phyloP scores from a whole-genome alignment of 345 rosid genomes.

The Eutrema yunnanense region DNA sequence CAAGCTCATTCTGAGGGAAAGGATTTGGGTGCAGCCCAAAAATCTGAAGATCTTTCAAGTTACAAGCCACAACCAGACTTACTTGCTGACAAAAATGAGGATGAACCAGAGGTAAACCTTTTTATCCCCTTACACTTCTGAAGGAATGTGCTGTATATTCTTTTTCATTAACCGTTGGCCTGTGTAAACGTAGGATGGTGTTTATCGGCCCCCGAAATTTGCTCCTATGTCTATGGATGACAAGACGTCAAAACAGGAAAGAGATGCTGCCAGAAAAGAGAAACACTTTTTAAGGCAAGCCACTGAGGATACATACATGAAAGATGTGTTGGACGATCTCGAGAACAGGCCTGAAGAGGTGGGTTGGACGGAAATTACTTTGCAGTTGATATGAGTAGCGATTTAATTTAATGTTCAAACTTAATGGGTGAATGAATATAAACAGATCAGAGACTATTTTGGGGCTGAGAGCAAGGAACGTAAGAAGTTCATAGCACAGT shows the following conservation, averaged over 20 bases:
- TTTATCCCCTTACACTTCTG: not conserved
- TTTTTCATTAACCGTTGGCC: slow-evolving; percentile 16
- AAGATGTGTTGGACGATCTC: slow-evolving; percentile 66
- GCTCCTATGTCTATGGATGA: slow-evolving; percentile 76
- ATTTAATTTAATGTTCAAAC: not conserved
- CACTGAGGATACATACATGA: slow-evolving; percentile 49
- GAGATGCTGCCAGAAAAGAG: slow-evolving; percentile 60
- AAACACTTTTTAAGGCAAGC: slow-evolving; percentile 51
- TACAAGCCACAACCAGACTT: slow-evolving; percentile 82
- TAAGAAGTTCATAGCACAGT: slow-evolving; percentile 44
- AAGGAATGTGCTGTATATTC: not conserved
- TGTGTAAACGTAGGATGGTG: slow-evolving; percentile 42
- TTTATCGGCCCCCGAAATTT: slow-evolving; percentile 68
- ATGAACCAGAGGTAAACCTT: slow-evolving; percentile 10
- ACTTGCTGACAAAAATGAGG: slow-evolving; percentile 51
- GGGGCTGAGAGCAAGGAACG: slow-evolving; percentile 74
- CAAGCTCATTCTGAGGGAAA: slow-evolving; percentile 32
- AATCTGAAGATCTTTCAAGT: slow-evolving; percentile 58
- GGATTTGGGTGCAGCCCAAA: slow-evolving; percentile 30
- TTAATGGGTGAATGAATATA: slow-evolving; percentile 23
- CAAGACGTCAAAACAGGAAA: slow-evolving; percentile 69
- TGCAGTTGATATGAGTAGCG: not conserved
- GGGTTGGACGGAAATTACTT: not conserved
- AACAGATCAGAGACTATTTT: slow-evolving; percentile 56
- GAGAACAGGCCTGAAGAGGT: slow-evolving; percentile 93